Evolutionary conservation across 805 yeast genomes (phyloP).

Genomic region (Candida qinlingensis): DNA sequence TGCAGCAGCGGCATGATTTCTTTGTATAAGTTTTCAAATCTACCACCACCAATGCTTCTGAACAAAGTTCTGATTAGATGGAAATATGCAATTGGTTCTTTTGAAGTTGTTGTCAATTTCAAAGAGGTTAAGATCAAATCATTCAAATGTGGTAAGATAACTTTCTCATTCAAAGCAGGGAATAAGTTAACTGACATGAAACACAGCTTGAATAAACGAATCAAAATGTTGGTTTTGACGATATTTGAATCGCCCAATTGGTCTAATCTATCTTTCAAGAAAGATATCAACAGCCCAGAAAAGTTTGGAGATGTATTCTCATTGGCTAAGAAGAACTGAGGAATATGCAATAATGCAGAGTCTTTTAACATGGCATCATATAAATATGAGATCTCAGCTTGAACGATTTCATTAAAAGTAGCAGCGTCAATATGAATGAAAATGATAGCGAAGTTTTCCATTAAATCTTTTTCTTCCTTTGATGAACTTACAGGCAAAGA

Average conservation of each 20-base stretch:
- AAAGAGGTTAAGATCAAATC: conserved; percentile 77
- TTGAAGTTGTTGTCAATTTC: conserved; percentile 73
- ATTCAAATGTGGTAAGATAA: conserved; percentile 82
- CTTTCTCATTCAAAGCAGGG: conserved; percentile 82
- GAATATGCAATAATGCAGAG: conserved; percentile 82
- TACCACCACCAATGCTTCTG: conserved; percentile 94
- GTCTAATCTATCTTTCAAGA: conserved; percentile 64
- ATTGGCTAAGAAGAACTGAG: conserved; percentile 89
- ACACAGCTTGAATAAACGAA: conserved; percentile 83
- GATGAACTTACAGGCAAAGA: conserved; percentile 81
- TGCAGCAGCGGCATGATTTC: conserved; percentile 90
- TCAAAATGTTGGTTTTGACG: conserved; percentile 71
- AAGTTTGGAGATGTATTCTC: conserved; percentile 93
- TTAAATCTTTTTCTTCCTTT: conserved; percentile 88
- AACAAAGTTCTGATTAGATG: conserved; percentile 83
- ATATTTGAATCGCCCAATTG: conserved; percentile 79
- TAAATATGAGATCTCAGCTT: conserved; percentile 69
- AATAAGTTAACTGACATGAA: conserved; percentile 94
- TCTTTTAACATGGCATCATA: conserved; percentile 77
- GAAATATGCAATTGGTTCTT: conserved; percentile 88
- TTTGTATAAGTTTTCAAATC: conserved; percentile 88
- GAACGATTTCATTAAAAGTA: conserved; percentile 88
- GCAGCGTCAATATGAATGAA: conserved; percentile 94
- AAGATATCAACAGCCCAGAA: conserved; percentile 75
- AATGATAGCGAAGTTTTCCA: conserved; percentile 93